Conservation (phyloP, 768 basidiomycete species). For the Tricholoma flavovirens region DNA sequence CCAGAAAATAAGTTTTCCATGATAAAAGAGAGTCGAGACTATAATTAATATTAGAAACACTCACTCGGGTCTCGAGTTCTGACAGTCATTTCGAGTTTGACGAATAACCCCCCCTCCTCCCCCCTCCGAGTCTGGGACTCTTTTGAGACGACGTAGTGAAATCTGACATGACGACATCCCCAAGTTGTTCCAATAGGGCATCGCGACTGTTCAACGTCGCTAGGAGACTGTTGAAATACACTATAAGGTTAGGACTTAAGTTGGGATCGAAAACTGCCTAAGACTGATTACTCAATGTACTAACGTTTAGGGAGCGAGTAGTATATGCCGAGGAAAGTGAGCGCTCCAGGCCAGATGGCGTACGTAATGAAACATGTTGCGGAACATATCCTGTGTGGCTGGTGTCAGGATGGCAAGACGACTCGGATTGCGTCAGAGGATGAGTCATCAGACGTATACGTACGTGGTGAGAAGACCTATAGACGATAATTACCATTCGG, state of each 20-base stretch:
- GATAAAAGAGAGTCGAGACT: neutral
- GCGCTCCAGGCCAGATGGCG: conserved; percentile 37
- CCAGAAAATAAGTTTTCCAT: neutral
- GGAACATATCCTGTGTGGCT: conserved; percentile 20
- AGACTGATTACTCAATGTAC: too few species aligned
- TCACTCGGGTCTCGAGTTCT: conserved; percentile 2
- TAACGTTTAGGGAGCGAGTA: conserved; percentile 41
- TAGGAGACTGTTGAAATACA: conserved; percentile 29
- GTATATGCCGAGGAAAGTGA: conserved; percentile 41
- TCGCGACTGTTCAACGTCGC: conserved; percentile 26
- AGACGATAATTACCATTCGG: neutral
- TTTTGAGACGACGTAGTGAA: neutral
- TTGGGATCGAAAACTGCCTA: too few species aligned
- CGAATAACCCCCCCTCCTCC: neutral
- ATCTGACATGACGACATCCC: conserved; percentile 9
- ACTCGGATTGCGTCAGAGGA: too few species aligned
- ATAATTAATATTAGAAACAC: neutral
- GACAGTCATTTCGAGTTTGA: neutral
- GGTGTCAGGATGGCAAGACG: neutral
- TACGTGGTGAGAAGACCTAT: conserved; percentile 30
- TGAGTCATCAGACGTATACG: neutral
- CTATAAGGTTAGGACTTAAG: conserved; percentile 10
- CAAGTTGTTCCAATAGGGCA: conserved; percentile 17
- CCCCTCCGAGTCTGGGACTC: neutral
- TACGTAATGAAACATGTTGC: conserved; percentile 28